phyloP scores from a whole-genome alignment of 768 basidiomycete species.

The Phylloporus sp. region DNA sequence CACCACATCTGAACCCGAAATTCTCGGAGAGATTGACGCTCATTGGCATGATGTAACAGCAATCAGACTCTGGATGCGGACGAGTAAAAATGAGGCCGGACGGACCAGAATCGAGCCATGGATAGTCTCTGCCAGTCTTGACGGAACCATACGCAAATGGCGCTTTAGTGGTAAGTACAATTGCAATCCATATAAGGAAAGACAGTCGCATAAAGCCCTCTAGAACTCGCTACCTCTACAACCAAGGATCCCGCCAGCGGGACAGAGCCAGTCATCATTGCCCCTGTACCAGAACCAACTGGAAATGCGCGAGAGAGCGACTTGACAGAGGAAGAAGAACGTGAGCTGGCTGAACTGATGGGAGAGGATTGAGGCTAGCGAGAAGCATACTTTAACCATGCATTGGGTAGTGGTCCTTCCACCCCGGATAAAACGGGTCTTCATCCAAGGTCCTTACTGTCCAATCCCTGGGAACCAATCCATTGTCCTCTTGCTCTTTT shows the following conservation, averaged over 20 bases:
- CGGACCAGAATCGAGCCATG: slow-evolving; percentile 63
- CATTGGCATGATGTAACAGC: slow-evolving; percentile 89
- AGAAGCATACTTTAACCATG: slow-evolving; percentile 8
- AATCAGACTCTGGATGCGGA: slow-evolving; percentile 68
- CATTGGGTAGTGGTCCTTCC: slow-evolving; percentile 30
- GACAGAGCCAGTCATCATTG: slow-evolving; percentile 14
- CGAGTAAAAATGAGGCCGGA: slow-evolving; percentile 40
- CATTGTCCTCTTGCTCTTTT: slow-evolving; percentile 45
- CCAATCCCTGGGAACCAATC: slow-evolving; percentile 46
- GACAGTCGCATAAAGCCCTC: neutral
- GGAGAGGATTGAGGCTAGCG: slow-evolving; percentile 25
- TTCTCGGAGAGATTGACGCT: slow-evolving; percentile 72
- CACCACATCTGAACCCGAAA: slow-evolving; percentile 58
- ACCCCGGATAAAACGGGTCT: slow-evolving; percentile 49
- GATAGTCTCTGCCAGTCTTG: slow-evolving; percentile 81
- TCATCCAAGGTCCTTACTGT: slow-evolving; percentile 47
- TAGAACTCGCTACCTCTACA: slow-evolving; percentile 28
- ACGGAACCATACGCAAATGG: slow-evolving; percentile 88
- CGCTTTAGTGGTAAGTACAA: slow-evolving; percentile 52
- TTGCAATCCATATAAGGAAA: neutral
- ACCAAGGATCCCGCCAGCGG: slow-evolving; percentile 18
- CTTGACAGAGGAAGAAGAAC: slow-evolving; percentile 86
- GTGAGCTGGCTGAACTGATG: slow-evolving; percentile 82
- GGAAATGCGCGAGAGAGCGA: slow-evolving; percentile 30
- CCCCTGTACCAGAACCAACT: slow-evolving; percentile 27